Evolutionary conservation across 2,329 filamentous ascomycete species (phyloP), one percentile per base, ranked within the genome.

Genomic region (Sclerotinia nivalis): DNA sequence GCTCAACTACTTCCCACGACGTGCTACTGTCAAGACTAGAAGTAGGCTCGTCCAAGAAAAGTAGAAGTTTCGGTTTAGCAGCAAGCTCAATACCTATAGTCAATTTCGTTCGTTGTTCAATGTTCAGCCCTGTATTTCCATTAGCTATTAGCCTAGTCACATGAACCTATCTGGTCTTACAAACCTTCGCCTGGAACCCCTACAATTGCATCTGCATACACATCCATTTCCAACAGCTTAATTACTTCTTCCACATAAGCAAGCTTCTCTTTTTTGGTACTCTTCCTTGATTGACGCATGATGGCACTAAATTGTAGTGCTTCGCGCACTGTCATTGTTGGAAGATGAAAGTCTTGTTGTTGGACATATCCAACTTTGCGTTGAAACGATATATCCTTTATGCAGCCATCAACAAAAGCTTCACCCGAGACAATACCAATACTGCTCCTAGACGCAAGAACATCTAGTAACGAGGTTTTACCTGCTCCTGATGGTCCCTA

Each of bases 11-110:
- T 72, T 93, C 91, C 92, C 93, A 97, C 0, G 93, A 94, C 1
- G 93, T 97, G 79, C 97, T 93, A 77, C 89, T 93, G 80, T 97
- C 94, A 25, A 97, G 88, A 83, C 94, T 94, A 47, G 93, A 97
- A 96, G 90, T 92, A 0, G 90, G 90, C 76, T 92, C 90, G 74
- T 92, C 90, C n/a, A 92, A 80, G 81, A 92, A 92, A 10, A 92
- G 82, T 3, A 92, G 81, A 0, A 92, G 82, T 52, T 84, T 86
- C 0, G 90, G 90, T 75, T 91, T 78, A 88, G 90, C 89, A 13
- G 89, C 90, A 12, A 93, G 82, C 76, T 93, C 90, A 4, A 93
- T 89, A 71, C 89, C 90, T 67, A 93, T 92, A 0, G 90, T 92
- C 2, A 92, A 80, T 68, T 89, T 84, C 80, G 93, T 93, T 75